These are phyloP conservation scores for Gryganskiella cystojenkinii DNA, from an alignment of 192 early-diverging fungal species.

Conservation along the genomic window DNA sequence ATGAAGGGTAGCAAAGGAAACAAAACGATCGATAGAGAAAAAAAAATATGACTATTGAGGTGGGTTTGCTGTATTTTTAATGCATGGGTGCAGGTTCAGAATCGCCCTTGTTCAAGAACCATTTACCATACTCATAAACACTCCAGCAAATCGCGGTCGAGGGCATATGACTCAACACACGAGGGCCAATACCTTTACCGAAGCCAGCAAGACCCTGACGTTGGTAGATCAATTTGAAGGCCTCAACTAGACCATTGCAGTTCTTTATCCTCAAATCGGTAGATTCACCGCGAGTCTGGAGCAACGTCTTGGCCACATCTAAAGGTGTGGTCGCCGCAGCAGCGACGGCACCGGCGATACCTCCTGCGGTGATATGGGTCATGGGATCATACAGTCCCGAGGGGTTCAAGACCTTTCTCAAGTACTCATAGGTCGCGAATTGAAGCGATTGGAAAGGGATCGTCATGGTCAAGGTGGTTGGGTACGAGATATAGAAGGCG, in stretches of 20 bases:
- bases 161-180: slow-evolving; percentile 92
- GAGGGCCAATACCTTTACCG: slow-evolving; percentile 78
- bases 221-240: slow-evolving; percentile 80
- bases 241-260: slow-evolving; percentile 76
- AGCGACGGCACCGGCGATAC: slow-evolving; percentile 88
- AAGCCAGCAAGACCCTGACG: slow-evolving; percentile 84
- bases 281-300: slow-evolving; percentile 91
- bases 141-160: slow-evolving; percentile 96
- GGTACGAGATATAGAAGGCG: slow-evolving; percentile 95
- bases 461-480: slow-evolving; percentile 93
- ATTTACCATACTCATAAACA: slow-evolving; percentile 90
- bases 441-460: slow-evolving; percentile 96
- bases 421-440: slow-evolving; percentile 92
- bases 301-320: slow-evolving; percentile 96
- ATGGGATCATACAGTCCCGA: slow-evolving; percentile 83
- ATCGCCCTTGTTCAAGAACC: slow-evolving; percentile 59
- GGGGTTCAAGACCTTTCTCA: slow-evolving; percentile 86
- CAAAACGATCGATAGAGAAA: neutral
- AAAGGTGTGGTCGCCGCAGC: slow-evolving; percentile 91
- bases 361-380: slow-evolving; percentile 89
- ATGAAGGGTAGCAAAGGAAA: neutral
- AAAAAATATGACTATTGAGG: neutral
- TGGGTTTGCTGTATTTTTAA: slow-evolving; percentile 6
- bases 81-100: slow-evolving; percentile 40
- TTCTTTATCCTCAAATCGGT: slow-evolving; percentile 75